Percentiles rank a stretch among this genome's conserved stretches.
Conservation (phyloP, 371 early-diverging fungal genomes). For the Dichotomocladium elegans region DNA sequence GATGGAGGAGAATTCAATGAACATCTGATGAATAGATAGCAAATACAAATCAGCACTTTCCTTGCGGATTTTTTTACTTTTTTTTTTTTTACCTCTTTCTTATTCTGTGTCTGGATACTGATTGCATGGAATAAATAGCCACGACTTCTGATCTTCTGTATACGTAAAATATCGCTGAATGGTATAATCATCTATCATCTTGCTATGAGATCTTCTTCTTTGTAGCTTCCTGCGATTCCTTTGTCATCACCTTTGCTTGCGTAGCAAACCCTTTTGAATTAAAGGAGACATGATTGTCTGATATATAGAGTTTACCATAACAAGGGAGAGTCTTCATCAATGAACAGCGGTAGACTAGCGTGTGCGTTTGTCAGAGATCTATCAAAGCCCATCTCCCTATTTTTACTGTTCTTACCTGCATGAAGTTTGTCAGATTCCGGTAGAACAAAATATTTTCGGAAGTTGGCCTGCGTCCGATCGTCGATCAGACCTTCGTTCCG, state of each 20-base stretch:
- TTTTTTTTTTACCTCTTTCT: slow-evolving; percentile 20
- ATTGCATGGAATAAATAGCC: slow-evolving; percentile 36
- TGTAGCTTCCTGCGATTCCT: too few relatives aligned
- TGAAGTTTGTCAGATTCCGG: slow-evolving; percentile 55
- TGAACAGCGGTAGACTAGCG: slow-evolving; percentile 43
- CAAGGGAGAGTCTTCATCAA: slow-evolving; percentile 47
- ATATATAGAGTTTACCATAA: slow-evolving; percentile 67
- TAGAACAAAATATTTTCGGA: slow-evolving; percentile 58
- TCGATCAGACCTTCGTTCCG: slow-evolving; percentile 26
- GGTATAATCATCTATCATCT: slow-evolving; percentile 47
- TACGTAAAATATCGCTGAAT: slow-evolving; percentile 32
- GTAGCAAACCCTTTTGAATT: slow-evolving; percentile 61
- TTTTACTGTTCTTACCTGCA: slow-evolving; percentile 40
- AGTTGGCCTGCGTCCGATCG: slow-evolving; percentile 38
- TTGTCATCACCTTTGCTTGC: slow-evolving; percentile 56
- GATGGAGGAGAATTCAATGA: slow-evolving; percentile 39
- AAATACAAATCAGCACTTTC: too few relatives aligned
- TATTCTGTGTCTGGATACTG: slow-evolving; percentile 23
- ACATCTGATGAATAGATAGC: too few relatives aligned
- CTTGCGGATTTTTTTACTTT: too few relatives aligned
- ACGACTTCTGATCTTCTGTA: slow-evolving; percentile 35
- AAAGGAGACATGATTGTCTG: slow-evolving; percentile 63
- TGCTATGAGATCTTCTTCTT: too few relatives aligned
- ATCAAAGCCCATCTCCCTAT: too few relatives aligned
- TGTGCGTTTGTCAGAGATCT: too few relatives aligned